These are phyloP conservation scores for Lentinus tigrinus DNA, from an alignment of 768 basidiomycete species.

Conservation along the genomic window DNA sequence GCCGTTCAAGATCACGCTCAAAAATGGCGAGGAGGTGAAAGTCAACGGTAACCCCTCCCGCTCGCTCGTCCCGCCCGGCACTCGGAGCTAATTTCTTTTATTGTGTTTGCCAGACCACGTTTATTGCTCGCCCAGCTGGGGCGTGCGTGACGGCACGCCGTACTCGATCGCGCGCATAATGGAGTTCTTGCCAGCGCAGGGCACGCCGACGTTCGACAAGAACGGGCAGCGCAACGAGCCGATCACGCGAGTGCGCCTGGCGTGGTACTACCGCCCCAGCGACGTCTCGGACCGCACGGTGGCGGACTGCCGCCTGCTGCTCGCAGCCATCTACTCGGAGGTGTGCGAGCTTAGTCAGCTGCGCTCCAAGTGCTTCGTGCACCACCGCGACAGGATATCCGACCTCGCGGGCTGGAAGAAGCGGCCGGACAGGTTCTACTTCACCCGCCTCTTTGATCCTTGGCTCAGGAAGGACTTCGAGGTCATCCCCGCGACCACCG, in stretches of 20 bases:
- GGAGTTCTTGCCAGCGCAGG: conserved; percentile 88
- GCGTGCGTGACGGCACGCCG: conserved; percentile 88
- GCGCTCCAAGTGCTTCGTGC: conserved; percentile 89
- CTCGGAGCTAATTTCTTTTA: conserved; percentile 35
- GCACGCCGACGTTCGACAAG: conserved; percentile 48
- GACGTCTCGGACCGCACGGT: conserved; percentile 93
- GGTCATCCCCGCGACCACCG: conserved; percentile 81
- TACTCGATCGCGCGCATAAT: conserved; percentile 96
- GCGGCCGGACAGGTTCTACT: conserved; percentile 93
- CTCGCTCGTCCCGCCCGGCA: conserved; percentile 20
- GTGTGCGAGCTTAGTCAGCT: conserved; percentile 93
- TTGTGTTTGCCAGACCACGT: conserved; percentile 74
- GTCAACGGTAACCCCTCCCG: conserved; percentile 66
- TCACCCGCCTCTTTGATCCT: conserved; percentile 92
- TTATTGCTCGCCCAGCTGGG: conserved; percentile 93
- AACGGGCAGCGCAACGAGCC: conserved; percentile 64
- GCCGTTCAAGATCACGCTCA: conserved; percentile 57
- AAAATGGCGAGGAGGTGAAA: conserved; percentile 83
- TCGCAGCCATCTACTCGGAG: conserved; percentile 96
- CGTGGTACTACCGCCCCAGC: conserved; percentile 95
- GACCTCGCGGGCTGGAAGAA: conserved; percentile 94
- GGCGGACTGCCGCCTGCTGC: conserved; percentile 86
- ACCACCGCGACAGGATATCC: conserved; percentile 92
- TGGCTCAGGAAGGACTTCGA: conserved; percentile 99
- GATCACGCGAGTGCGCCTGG: conserved; percentile 83